Evolutionary conservation across 1,284 basidiomycete genomes (phyloP).

Genomic region (Puccinia hordei): DNA sequence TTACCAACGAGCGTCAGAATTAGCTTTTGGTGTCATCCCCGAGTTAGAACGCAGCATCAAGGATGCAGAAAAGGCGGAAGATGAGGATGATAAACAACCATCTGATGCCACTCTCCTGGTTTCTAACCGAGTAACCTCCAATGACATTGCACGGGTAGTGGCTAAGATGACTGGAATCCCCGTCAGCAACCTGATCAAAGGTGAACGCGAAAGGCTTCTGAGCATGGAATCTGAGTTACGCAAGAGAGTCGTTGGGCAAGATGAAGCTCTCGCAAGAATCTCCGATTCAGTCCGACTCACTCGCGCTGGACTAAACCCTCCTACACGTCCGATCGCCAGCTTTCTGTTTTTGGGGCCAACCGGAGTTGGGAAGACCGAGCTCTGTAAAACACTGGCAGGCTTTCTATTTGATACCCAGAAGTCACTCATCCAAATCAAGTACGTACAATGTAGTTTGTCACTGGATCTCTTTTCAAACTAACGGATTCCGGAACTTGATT

Average conservation of each 20-base stretch:
- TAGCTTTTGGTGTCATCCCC: conserved; percentile 82
- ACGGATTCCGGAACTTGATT: not conserved
- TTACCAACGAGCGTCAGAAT: conserved; percentile 69
- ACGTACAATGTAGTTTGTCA: not conserved
- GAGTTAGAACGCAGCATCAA: conserved; percentile 71
- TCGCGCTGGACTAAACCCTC: conserved; percentile 81
- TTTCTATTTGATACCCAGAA: conserved; percentile 87
- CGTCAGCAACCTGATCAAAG: conserved; percentile 81
- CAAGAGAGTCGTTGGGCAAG: conserved; percentile 81
- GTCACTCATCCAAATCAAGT: conserved; percentile 65
- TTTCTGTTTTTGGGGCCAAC: conserved; percentile 88
- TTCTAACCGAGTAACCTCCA: conserved; percentile 81
- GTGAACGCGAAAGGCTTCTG: conserved; percentile 85
- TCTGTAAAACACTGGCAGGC: conserved; percentile 79
- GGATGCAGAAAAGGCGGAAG: conserved; percentile 66
- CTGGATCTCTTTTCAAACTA: conserved; percentile 60
- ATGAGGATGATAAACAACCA: conserved; percentile 64
- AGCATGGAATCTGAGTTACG: conserved; percentile 79
- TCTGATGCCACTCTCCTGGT: conserved; percentile 64
- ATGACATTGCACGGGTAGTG: conserved; percentile 79
- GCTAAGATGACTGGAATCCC: conserved; percentile 90
- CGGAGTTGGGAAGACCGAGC: conserved; percentile 82
- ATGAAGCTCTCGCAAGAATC: conserved; percentile 76
- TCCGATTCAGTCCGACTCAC: conserved; percentile 80
- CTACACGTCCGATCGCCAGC: conserved; percentile 82